Evolutionary conservation across 805 yeast species (phyloP).

Genomic region (Hanseniaspora singularis): DNA sequence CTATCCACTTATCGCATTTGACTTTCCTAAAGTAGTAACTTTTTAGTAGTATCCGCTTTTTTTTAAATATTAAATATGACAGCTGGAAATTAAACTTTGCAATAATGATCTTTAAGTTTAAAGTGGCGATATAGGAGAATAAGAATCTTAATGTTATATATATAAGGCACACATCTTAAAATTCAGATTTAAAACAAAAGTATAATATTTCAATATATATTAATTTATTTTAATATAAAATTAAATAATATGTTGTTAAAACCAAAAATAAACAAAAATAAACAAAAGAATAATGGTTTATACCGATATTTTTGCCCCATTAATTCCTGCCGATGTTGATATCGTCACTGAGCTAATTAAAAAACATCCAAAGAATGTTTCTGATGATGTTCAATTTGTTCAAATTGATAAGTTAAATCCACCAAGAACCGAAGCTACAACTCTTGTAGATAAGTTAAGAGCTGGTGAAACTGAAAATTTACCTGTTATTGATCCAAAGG

Average conservation of each 20-base stretch:
- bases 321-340: slow-evolving; percentile 8
- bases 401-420: slow-evolving; percentile 66
- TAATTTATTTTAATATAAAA: too few relatives aligned
- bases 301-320: slow-evolving; percentile 13
- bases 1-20: background rate
- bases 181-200: too few relatives aligned
- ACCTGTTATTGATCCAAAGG: slow-evolving; percentile 56
- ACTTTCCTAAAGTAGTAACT: slow-evolving; percentile 6
- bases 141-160: too few relatives aligned
- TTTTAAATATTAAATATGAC: too few relatives aligned
- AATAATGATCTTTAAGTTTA: too few relatives aligned
- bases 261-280: too few relatives aligned
- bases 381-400: slow-evolving; percentile 45
- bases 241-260: too few relatives aligned
- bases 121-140: too few relatives aligned
- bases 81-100: too few relatives aligned
- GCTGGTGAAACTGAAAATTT: slow-evolving; percentile 33
- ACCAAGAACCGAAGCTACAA: slow-evolving; percentile 60
- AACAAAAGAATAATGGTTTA: slow-evolving; percentile 2
- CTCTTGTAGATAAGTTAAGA: slow-evolving; percentile 56
- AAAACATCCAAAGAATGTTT: slow-evolving; percentile 13
- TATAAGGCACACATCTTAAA: too few relatives aligned
- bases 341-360: slow-evolving; percentile 6
- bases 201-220: too few relatives aligned
- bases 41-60: background rate